phyloP scores from a whole-genome alignment of 768 basidiomycete genomes.

The Phanerochaete sordida region DNA sequence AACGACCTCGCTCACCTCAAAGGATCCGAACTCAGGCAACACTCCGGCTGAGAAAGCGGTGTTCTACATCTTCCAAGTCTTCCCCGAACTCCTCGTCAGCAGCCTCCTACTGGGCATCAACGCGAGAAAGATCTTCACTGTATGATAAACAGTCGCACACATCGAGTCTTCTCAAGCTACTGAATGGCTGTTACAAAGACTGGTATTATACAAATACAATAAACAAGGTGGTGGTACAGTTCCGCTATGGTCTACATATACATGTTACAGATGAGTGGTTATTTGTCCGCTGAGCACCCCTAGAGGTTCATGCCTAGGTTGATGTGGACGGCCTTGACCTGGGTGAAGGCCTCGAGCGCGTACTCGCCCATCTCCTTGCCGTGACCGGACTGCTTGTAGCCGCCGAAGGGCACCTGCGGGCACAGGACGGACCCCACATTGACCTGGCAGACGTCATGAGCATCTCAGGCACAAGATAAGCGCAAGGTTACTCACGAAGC shows the following conservation, averaged over 20 bases:
- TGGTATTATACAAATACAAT: no score
- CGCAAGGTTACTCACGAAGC: not conserved
- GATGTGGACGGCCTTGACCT: constrained; percentile 7
- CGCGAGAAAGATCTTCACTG: not conserved
- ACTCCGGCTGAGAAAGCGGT: constrained; percentile 5
- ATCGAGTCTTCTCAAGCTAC: no score
- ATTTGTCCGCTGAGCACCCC: no score
- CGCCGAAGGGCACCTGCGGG: constrained; percentile 54
- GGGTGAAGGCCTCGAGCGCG: constrained; percentile 38
- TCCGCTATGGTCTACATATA: no score
- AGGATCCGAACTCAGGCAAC: constrained; percentile 11
- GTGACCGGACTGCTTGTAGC: constrained; percentile 67
- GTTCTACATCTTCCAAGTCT: constrained; percentile 18
- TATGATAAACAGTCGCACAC: no score
- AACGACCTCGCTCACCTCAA: constrained; percentile 1
- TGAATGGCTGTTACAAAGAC: no score
- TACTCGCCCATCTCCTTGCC: constrained; percentile 67
- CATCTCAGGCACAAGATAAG: not conserved
- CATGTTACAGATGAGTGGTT: no score
- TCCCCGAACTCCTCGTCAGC: constrained; percentile 10
- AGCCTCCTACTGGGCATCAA: not conserved
- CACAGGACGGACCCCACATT: not conserved
- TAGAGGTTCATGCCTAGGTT: not conserved
- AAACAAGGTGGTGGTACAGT: no score
- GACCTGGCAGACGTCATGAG: not conserved